These are phyloP conservation scores for Cercospora brassicicola DNA, from an alignment of 2,329 filamentous ascomycete species.

Conservation along the genomic window DNA sequence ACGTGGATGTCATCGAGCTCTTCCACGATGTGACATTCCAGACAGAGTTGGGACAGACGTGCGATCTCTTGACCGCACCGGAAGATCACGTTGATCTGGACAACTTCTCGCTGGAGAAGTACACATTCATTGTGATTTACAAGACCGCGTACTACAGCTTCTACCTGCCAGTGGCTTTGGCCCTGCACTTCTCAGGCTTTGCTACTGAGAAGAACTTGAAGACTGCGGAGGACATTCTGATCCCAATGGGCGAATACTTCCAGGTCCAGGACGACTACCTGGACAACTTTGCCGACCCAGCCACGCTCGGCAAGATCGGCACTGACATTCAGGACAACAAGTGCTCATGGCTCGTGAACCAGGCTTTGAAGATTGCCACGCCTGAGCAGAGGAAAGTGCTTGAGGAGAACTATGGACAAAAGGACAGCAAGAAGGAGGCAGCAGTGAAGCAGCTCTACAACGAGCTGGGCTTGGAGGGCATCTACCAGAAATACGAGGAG, in stretches of 20 bases:
- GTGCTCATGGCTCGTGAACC: constrained; percentile 97
- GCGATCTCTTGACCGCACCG: constrained; percentile 91
- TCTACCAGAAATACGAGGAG: constrained; percentile 89
- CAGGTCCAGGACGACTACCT: constrained; percentile 99
- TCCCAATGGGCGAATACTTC: constrained; percentile 98
- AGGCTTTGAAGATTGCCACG: constrained; percentile 76
- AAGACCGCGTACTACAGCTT: constrained; percentile 99
- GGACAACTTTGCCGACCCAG: constrained; percentile 91
- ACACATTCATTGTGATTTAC: constrained; percentile 98
- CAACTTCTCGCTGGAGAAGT: constrained; percentile 95
- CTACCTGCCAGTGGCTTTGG: constrained; percentile 92
- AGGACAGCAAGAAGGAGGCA: constrained; percentile 79
- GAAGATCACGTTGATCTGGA: constrained; percentile 89
- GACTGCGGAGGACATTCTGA: constrained; percentile 85
- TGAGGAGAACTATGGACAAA: constrained; percentile 90
- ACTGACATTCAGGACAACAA: constrained; percentile 99
- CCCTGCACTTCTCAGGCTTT: constrained; percentile 79
- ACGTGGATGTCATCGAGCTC: constrained; percentile 88
- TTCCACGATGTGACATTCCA: constrained; percentile 94
- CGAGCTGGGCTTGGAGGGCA: constrained; percentile 78
- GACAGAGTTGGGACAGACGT: constrained; percentile 92
- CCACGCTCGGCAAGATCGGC: constrained; percentile 95
- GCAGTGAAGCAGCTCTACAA: constrained; percentile 85
- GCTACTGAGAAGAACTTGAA: constrained; percentile 87
- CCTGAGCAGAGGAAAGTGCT: constrained; percentile 85